Conservation (phyloP, 768 basidiomycete species). For the Boletus subparvulus region DNA sequence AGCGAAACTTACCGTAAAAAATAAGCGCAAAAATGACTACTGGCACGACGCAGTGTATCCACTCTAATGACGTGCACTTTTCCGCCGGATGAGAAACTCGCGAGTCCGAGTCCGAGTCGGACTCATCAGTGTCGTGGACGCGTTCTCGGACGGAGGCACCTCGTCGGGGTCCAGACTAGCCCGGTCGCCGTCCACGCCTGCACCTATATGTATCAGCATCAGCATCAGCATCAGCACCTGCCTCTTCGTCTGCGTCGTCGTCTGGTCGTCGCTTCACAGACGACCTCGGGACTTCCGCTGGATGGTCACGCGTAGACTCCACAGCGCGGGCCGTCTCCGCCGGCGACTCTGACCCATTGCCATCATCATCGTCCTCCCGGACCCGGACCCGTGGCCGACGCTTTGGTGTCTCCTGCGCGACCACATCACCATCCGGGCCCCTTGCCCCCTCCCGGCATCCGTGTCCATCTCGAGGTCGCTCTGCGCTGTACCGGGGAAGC, state of each 20-base stretch:
- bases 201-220: constrained; percentile 16
- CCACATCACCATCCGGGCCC: constrained; percentile 3
- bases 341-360: constrained; percentile 13
- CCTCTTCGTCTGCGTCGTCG: constrained; percentile 28
- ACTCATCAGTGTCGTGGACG: constrained; percentile 34
- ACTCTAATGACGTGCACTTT: constrained; percentile 60
- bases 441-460: background rate
- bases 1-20: constrained; percentile 6
- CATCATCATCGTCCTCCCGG: background rate
- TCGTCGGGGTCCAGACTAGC: constrained; percentile 4
- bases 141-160: constrained; percentile 12
- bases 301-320: constrained; percentile 1
- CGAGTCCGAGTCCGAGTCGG: constrained; percentile 32
- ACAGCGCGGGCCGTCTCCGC: constrained; percentile 17
- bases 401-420: constrained; percentile 25
- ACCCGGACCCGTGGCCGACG: constrained; percentile 29
- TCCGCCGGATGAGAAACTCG: constrained; percentile 60
- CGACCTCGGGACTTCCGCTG: background rate
- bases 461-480: constrained; percentile 15
- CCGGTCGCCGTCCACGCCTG: constrained; percentile 24
- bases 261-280: constrained; percentile 34
- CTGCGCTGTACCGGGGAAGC: background rate
- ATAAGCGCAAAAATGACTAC: constrained; percentile 33
- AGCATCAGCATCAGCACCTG: constrained; percentile 17
- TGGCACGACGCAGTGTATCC: background rate